These are phyloP conservation scores for Tilletiopsis washingtonensis DNA, from an alignment of 1,284 basidiomycete genomes.

Conservation along the genomic window DNA sequence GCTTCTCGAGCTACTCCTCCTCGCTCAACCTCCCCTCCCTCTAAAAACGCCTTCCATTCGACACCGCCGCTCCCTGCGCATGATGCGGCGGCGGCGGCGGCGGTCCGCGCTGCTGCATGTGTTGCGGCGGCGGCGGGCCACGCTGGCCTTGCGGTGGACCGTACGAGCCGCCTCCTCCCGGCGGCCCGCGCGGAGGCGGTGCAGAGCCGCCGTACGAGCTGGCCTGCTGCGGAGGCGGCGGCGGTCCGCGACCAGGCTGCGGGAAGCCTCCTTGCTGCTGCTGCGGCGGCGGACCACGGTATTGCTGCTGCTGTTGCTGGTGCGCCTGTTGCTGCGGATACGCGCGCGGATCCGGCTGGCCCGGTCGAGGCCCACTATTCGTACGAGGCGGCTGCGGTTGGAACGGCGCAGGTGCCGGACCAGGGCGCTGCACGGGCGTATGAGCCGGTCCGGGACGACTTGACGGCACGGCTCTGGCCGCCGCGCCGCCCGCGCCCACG, in stretches of 20 bases:
- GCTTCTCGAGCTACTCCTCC: too few species aligned
- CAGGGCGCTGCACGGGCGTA: background rate
- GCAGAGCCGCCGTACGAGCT: too few species aligned
- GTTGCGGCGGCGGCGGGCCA: background rate
- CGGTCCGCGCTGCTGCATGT: background rate
- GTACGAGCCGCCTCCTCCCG: background rate
- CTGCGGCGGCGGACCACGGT: background rate
- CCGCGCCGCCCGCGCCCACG: background rate
- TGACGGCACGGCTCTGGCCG: background rate
- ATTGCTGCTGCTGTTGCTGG: background rate
- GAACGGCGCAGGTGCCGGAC: slow-evolving; percentile 3
- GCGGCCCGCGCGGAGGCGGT: too few species aligned
- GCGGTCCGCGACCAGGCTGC: background rate
- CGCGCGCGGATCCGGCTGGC: background rate
- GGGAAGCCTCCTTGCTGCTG: too few species aligned
- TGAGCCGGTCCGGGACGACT: background rate
- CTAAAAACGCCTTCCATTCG: background rate
- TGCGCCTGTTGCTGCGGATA: too few species aligned
- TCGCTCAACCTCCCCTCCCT: background rate
- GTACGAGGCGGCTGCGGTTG: background rate
- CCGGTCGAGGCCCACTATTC: too few species aligned
- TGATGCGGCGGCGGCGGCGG: background rate
- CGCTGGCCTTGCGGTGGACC: background rate
- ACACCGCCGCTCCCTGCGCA: background rate
- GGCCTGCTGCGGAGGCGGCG: background rate